Evolutionary conservation across 73 alveolate species (phyloP).

Genomic region (Paramecium bursaria): DNA sequence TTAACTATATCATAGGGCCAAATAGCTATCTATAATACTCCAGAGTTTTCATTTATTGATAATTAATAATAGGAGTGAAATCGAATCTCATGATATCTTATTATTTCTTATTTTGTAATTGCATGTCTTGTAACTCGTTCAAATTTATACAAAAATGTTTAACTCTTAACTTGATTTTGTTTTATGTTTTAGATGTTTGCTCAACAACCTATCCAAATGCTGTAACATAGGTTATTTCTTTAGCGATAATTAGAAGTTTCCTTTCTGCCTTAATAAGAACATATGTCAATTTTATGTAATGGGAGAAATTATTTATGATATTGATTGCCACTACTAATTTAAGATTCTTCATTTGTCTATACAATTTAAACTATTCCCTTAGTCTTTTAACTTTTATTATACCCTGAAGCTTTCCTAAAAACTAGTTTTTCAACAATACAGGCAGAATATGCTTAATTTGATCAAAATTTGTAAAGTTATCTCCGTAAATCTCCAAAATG

Average conservation of each 20-base stretch:
- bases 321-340: slow-evolving; percentile 1
- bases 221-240: slow-evolving; percentile 42
- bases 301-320: neutral
- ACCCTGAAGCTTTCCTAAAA: slow-evolving; percentile 21
- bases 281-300: slow-evolving; percentile 18
- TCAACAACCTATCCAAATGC: slow-evolving; percentile 46
- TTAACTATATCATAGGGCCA: neutral
- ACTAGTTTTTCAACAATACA: neutral
- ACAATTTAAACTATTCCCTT: slow-evolving; percentile 23
- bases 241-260: neutral
- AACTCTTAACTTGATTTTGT: slow-evolving; percentile 37
- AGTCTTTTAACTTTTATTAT: slow-evolving; percentile 26
- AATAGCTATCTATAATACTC: slow-evolving; percentile 43
- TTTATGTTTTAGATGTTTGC: neutral
- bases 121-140: neutral
- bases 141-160: slow-evolving; percentile 10
- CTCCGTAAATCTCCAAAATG: neutral
- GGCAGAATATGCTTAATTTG: neutral
- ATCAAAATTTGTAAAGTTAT: slow-evolving; percentile 27
- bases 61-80: neutral
- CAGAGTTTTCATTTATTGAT: slow-evolving; percentile 47
- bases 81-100: slow-evolving; percentile 29
- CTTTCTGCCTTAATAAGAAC: neutral
- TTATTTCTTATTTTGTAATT: neutral
- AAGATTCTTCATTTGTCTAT: slow-evolving; percentile 14